A percentile compares a stretch with the other conserved stretches of the same genome.
Evolutionary conservation across 2,329 filamentous ascomycete species (phyloP).

Genomic region (Diaporthe humulicola): DNA sequence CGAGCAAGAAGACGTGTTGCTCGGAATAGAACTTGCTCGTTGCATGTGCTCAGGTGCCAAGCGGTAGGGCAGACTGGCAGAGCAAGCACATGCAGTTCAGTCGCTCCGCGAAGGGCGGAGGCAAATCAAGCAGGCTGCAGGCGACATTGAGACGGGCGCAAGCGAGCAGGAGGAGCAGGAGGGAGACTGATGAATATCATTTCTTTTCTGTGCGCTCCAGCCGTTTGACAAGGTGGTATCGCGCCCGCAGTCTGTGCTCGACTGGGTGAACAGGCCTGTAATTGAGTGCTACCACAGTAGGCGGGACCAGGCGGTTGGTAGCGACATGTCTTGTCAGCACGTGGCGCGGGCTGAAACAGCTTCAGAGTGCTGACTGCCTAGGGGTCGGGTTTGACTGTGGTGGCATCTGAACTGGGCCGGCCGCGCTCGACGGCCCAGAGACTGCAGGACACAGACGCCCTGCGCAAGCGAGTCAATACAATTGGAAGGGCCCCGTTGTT

Average conservation of each 20-base stretch:
- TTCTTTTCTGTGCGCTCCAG: background rate
- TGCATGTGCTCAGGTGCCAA: background rate
- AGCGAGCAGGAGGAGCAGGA: background rate
- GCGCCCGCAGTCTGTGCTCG: conserved; percentile 13
- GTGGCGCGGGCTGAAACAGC: conserved; percentile 26
- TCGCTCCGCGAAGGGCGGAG: background rate
- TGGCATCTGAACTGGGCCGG: background rate
- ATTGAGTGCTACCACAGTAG: background rate
- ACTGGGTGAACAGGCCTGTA: background rate
- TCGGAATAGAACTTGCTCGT: background rate
- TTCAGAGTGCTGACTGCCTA: conserved; percentile 14
- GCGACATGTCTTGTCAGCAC: conserved; percentile 22
- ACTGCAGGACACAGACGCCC: background rate
- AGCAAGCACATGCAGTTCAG: background rate
- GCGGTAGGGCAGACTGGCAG: background rate
- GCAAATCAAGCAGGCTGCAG: background rate
- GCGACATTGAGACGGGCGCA: background rate
- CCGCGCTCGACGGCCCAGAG: background rate
- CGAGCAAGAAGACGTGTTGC: background rate
- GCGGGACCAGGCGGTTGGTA: conserved; percentile 4
- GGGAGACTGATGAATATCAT: background rate
- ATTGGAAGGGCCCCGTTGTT: background rate
- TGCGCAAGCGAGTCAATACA: conserved; percentile 12
- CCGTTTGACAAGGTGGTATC: conserved; percentile 1
- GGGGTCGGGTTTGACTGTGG: background rate